Conservation (phyloP, 371 early-diverging fungal genomes). For the Mucor mucedo region DNA sequence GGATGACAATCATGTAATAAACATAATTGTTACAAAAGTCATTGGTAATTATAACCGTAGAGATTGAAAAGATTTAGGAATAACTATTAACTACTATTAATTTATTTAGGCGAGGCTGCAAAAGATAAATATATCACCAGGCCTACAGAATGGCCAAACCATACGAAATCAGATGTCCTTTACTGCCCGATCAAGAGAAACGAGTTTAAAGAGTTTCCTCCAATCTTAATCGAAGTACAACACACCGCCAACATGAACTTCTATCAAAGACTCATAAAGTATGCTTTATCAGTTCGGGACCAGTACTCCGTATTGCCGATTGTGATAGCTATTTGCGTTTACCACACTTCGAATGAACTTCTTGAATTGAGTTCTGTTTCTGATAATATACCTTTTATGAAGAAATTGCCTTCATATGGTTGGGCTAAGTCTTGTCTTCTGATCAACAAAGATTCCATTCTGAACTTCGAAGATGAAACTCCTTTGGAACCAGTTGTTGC, state of each 20-base stretch:
- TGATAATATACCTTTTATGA: not conserved
- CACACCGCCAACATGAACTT: slow-evolving; percentile 11
- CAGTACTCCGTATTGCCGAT: slow-evolving; percentile 8
- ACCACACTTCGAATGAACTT: slow-evolving; percentile 12
- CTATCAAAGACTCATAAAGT: slow-evolving; percentile 7
- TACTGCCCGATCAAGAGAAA: not conserved
- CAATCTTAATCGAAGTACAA: slow-evolving; percentile 12
- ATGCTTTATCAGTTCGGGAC: slow-evolving; percentile 9
- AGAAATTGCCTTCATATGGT: slow-evolving; percentile 10
- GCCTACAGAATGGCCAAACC: not conserved
- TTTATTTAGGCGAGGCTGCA: slow-evolving; percentile 1
- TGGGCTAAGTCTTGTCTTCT: slow-evolving; percentile 23
- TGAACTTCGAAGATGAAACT: slow-evolving; percentile 9
- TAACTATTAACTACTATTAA: slow-evolving; percentile 1
- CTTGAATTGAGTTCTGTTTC: slow-evolving; percentile 9
- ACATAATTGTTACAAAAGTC: slow-evolving; percentile 7
- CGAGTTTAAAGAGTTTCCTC: slow-evolving; percentile 4
- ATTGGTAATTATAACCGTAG: not conserved
- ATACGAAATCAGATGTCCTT: slow-evolving; percentile 9
- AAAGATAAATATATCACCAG: not conserved
- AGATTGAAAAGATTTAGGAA: not conserved
- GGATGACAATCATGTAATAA: not conserved
- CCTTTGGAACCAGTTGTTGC: slow-evolving; percentile 25
- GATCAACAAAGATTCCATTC: slow-evolving; percentile 21
- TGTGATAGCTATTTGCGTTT: not conserved